Evolutionary conservation across 306 rosid genomes (phyloP), one percentile per base, ranked within the genome.

Genomic region (Malus orientalis): DNA sequence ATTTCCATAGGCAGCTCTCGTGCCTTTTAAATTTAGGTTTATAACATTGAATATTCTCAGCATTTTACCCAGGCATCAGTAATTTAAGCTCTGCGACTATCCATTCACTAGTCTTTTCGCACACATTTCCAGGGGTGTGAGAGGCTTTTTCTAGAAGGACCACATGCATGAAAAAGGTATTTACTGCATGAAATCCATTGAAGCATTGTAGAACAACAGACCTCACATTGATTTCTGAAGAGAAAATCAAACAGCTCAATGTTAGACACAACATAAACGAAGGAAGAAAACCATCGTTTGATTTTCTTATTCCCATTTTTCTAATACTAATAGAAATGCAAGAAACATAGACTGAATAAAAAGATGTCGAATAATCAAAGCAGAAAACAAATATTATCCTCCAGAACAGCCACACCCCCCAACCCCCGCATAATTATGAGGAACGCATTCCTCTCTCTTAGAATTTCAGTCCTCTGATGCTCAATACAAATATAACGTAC

Each of bases 1-100:
- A 88, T 87, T 61, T 83, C 85, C 79, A 81, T 60, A 29, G 63
- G 15, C 61, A 67, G 38, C 71, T 59, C 65, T 74, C 18, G n/a
- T n/a, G 44, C 2, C 8, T 33, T 19, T 64, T 33, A 30, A 11
- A 20, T 20, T 32, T 54, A 55, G n/a, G 25, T 22, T 25, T 5
- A 20, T 54, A 71, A 22, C n/a, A n/a, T 54, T 54, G 25, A 15
- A 54, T 11, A 6, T 30, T 55, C 49, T 71, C 51, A 55, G 75
- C 75, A 71, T 71, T 33, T 20, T 55, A 54, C 16, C 20, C n/a
- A 20, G 4, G 20, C 8, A 6, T 14, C 18, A 53, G 22, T 19
- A 53, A 53, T 14, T 53, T 53, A 53, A 16, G 58, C 58, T 53
- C 58, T 40, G 20, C 20, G 57, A 53, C n/a, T 53, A 14, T 53